A percentile compares a stretch with the other conserved stretches of the same genome.
Evolutionary conservation across 2,329 filamentous ascomycete species (phyloP).

Genomic region (Xylaria sp.): DNA sequence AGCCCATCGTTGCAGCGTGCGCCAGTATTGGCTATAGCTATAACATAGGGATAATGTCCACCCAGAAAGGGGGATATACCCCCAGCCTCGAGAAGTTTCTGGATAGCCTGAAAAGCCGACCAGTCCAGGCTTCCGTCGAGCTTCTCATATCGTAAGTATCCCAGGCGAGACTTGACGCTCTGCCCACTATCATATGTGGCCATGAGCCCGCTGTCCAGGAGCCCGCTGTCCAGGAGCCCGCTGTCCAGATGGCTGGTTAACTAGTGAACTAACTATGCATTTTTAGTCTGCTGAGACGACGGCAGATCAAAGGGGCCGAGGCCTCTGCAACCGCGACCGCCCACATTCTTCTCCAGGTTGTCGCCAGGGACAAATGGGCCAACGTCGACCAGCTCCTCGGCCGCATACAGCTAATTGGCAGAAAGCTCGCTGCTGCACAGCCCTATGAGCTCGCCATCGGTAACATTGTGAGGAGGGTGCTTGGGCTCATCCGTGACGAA

Average conservation of each 20-base stretch:
- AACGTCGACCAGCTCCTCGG: constrained; percentile 83
- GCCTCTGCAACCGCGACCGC: constrained; percentile 92
- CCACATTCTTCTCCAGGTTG: constrained; percentile 86
- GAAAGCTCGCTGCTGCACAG: constrained; percentile 81
- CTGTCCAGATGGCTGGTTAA: constrained; percentile 14
- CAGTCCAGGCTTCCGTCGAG: constrained; percentile 85
- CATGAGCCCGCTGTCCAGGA: background rate
- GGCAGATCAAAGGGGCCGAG: constrained; percentile 88
- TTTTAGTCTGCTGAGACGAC: constrained; percentile 82
- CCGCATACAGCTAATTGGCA: constrained; percentile 82
- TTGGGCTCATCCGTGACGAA: constrained; percentile 92
- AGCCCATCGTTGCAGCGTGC: background rate
- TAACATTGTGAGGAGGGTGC: constrained; percentile 90
- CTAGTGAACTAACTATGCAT: constrained; percentile 15
- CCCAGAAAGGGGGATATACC: constrained; percentile 67
- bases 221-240: background rate
- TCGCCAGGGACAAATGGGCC: constrained; percentile 81
- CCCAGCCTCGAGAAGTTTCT: constrained; percentile 83
- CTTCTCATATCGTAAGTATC: constrained; percentile 78
- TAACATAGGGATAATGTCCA: constrained; percentile 61
- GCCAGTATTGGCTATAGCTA: constrained; percentile 3
- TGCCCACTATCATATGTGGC: constrained; percentile 20
- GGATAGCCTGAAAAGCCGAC: constrained; percentile 78
- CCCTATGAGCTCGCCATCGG: constrained; percentile 92
- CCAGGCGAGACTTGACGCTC: background rate